Evolutionary conservation across 2,329 filamentous ascomycete genomes (phyloP), one percentile per base, ranked within the genome.

Genomic region (Aspergillus awamori): DNA sequence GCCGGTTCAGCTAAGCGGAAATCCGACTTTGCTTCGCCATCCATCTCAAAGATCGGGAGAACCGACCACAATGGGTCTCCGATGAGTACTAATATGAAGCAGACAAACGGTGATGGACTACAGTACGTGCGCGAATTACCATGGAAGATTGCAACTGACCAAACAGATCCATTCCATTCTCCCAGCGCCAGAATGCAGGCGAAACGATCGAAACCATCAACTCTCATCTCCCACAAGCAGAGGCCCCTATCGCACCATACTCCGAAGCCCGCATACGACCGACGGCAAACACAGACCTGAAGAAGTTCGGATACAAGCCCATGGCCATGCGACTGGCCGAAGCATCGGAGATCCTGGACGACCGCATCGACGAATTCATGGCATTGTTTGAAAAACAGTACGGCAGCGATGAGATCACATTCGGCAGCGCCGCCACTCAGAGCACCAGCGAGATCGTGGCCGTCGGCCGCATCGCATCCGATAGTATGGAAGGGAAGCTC

Each of bases 281-380:
- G 20, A 93, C 89, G 5, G 91, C 92, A 2, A 91, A 91, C 62
- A 94, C 92, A 1, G 94, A 98, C 74, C 85, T 92, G 71, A 93
- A 93, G 74, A 97, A 97, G 74, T 89, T 97, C 67, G 87, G 83
- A 1, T 99, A 98, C 78, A 95, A 93, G 73, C 91, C 93, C 2
- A 89, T 98, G 83, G 90, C 92, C 2, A 97, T 98, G 93, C 96
- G 97, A 72, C 83, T 95, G 6, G 93, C 92, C 5, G 93, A 97
- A 74, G 88, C 92, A 0, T 96, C 94, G 4, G 93, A 97, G 75
- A 91, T 97, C 48, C 84, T 98, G 7, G 95, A 99, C 77, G 94
- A 98, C 77, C 86, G 93, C 69, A 97, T 99, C 80, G 93, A 98
- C 69, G 92, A 93, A 64, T 97, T 97, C 70, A 84, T 87, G 61